Percentiles rank a stretch among this genome's conserved stretches.
These are phyloP conservation scores for Penstemon davidsonii DNA, from an alignment of 257 asterid genomes.

Conservation along the genomic window DNA sequence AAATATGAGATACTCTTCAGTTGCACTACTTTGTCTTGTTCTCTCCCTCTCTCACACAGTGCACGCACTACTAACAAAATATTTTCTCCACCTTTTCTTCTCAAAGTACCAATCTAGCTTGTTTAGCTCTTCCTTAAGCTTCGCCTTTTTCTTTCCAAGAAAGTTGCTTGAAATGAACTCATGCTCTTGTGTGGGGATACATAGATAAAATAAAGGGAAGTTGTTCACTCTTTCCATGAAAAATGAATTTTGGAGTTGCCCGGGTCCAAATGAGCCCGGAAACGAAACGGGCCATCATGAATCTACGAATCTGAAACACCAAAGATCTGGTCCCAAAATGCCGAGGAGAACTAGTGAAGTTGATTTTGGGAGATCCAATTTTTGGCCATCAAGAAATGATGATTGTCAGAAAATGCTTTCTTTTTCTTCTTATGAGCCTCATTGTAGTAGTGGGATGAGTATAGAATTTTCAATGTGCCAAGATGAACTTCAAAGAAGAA, in stretches of 20 bases:
- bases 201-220: too few relatives aligned
- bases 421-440: slow-evolving; percentile 41
- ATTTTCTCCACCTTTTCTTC: slow-evolving; percentile 1
- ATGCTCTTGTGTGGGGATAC: slow-evolving; percentile 22
- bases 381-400: slow-evolving; percentile 23
- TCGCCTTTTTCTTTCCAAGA: slow-evolving; percentile 25
- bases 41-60: slow-evolving; percentile 16
- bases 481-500: slow-evolving; percentile 29
- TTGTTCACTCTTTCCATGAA: background rate
- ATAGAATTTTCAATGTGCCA: slow-evolving; percentile 44
- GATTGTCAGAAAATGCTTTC: slow-evolving; percentile 55
- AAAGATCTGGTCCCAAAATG: slow-evolving; percentile 44
- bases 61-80: slow-evolving; percentile 2
- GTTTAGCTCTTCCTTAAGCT: slow-evolving; percentile 30
- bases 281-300: slow-evolving; percentile 29
- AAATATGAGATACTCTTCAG: slow-evolving; percentile 4
- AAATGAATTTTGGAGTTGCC: slow-evolving; percentile 47
- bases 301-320: slow-evolving; percentile 44
- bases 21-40: slow-evolving; percentile 25
- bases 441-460: slow-evolving; percentile 15
- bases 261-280: slow-evolving; percentile 26
- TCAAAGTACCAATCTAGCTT: slow-evolving; percentile 25
- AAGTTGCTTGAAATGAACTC: slow-evolving; percentile 53
- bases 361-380: slow-evolving; percentile 47
- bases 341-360: slow-evolving; percentile 29